These are phyloP conservation scores for Musa troglodytarum DNA, from an alignment of 176 grass and related monocot genomes.

Conservation along the genomic window DNA sequence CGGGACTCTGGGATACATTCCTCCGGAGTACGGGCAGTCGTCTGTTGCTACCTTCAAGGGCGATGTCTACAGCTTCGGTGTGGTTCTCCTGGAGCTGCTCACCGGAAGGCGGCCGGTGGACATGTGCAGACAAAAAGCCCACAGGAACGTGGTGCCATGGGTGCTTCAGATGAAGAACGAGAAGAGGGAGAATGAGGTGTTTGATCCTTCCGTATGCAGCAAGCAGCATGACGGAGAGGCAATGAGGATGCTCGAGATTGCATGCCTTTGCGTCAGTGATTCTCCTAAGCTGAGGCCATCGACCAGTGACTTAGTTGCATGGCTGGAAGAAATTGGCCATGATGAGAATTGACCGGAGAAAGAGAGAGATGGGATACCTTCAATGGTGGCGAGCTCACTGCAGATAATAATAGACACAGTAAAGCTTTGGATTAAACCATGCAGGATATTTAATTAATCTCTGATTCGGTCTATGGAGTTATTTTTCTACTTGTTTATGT, in stretches of 20 bases:
- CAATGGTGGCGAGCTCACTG: too few relatives aligned
- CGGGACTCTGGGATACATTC: constrained; percentile 89
- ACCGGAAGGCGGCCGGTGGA: constrained; percentile 80
- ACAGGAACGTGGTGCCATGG: constrained; percentile 81
- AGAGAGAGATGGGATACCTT: too few relatives aligned
- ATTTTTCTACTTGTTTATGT: too few relatives aligned
- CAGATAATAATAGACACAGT: too few relatives aligned
- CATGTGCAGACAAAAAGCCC: constrained; percentile 67
- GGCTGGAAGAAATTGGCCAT: constrained; percentile 59
- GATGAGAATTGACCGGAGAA: background rate
- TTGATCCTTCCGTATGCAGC: constrained; percentile 45
- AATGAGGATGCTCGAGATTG: constrained; percentile 60
- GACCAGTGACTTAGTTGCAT: constrained; percentile 50
- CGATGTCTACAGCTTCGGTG: constrained; percentile 92
- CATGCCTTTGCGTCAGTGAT: constrained; percentile 57
- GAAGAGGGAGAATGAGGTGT: constrained; percentile 57
- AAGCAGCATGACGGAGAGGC: constrained; percentile 30
- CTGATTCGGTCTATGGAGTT: too few relatives aligned
- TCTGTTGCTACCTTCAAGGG: constrained; percentile 85
- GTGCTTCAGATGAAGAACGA: constrained; percentile 80
- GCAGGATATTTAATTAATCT: too few relatives aligned
- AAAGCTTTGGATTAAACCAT: too few relatives aligned
- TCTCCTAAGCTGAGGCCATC: constrained; percentile 67
- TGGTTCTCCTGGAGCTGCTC: constrained; percentile 83
- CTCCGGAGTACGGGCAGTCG: constrained; percentile 82